Conservation (phyloP, 1,284 basidiomycete species). For the Macrocystidia cucumis region DNA sequence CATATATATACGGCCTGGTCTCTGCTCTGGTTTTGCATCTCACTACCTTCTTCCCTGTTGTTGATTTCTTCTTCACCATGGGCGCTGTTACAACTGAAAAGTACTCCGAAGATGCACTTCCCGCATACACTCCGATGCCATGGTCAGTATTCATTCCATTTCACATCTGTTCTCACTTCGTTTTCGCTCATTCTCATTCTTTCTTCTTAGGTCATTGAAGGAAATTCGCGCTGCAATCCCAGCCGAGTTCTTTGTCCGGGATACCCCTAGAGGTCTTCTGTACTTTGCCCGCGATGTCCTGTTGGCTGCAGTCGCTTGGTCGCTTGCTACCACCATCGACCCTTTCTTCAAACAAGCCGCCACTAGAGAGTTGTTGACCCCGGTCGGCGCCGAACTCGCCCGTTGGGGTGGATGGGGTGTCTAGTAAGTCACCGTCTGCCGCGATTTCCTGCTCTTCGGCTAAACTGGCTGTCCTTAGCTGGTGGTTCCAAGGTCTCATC, state of each 20-base stretch:
- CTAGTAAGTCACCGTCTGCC: conserved; percentile 31
- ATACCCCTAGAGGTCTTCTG: conserved; percentile 25
- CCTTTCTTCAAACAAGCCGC: conserved; percentile 25
- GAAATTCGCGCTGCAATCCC: conserved; percentile 27
- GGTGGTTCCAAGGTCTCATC: conserved; percentile 33
- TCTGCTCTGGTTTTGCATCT: no score
- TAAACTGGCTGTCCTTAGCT: conserved; percentile 22
- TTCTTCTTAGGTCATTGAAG: conserved; percentile 1
- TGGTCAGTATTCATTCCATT: background rate
- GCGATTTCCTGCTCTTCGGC: background rate
- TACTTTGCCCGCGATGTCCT: conserved; percentile 39
- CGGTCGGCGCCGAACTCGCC: conserved; percentile 25
- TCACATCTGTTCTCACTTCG: background rate
- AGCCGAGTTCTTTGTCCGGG: conserved; percentile 32
- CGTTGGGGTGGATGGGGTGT: conserved; percentile 36
- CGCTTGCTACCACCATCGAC: conserved; percentile 38
- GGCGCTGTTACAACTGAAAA: background rate
- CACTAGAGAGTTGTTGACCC: conserved; percentile 20
- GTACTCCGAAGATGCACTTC: conserved; percentile 1
- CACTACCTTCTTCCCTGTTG: background rate
- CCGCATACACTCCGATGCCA: conserved; percentile 1
- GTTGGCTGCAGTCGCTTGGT: conserved; percentile 37
- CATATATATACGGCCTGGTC: no score
- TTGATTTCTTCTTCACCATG: background rate
- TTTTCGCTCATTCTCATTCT: background rate